phyloP scores from a whole-genome alignment of 129 eudicot species.

The Apium graveolens region DNA sequence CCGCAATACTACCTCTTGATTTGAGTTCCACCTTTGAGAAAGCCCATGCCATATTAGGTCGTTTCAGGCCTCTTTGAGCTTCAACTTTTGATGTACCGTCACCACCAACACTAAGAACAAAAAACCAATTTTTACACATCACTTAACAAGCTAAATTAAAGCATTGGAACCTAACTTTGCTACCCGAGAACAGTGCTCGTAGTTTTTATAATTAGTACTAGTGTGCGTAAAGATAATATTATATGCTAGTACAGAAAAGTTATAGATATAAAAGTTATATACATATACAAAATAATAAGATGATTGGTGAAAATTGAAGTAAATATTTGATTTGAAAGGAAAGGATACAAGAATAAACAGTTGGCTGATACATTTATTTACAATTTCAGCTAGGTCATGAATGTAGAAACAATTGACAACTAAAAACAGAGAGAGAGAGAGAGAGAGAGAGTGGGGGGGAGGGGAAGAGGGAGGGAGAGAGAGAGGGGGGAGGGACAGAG shows the following conservation, averaged over 20 bases:
- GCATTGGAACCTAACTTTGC: not conserved
- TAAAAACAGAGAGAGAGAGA: not conserved
- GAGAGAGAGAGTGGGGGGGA: not conserved
- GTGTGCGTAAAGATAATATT: not conserved
- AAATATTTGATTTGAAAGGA: too few relatives aligned
- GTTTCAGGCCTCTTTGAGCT: slow-evolving; percentile 46
- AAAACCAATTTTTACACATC: not conserved
- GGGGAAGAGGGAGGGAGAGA: not conserved
- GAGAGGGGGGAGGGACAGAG: not conserved
- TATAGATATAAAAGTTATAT: too few relatives aligned
- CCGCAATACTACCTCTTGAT: slow-evolving; percentile 24
- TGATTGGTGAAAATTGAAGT: too few relatives aligned
- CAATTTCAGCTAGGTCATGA: not conserved
- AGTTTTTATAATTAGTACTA: not conserved
- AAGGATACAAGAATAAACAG: too few relatives aligned
- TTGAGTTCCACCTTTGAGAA: slow-evolving; percentile 22
- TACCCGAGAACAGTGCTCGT: not conserved
- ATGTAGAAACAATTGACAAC: not conserved
- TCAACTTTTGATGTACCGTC: slow-evolving; percentile 27
- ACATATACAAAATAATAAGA: too few relatives aligned
- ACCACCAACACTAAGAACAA: slow-evolving; percentile 2
- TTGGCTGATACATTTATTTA: not conserved
- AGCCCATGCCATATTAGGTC: slow-evolving; percentile 27
- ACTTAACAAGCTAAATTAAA: not conserved
- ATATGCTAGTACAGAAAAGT: too few relatives aligned